These are phyloP conservation scores for Kurtzmaniella quercitrusa DNA, from an alignment of 1,139 yeast genomes.

Conservation along the genomic window DNA sequence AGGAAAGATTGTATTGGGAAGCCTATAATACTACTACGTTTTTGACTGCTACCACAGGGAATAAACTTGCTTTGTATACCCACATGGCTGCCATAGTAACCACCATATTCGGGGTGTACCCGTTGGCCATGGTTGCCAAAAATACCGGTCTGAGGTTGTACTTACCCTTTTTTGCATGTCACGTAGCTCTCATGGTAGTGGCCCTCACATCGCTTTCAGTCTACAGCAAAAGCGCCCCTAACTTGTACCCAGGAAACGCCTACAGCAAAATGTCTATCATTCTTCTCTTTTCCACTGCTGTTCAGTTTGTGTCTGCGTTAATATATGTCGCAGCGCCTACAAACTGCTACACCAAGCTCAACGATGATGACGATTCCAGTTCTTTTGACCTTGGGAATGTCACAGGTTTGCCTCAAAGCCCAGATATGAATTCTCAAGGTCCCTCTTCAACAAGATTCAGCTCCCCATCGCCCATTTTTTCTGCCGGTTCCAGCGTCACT, in stretches of 20 bases:
- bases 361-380: constrained; percentile 5
- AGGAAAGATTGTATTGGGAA: constrained; percentile 76
- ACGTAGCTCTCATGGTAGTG: constrained; percentile 40
- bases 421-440: not conserved
- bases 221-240: constrained; percentile 57
- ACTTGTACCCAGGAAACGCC: constrained; percentile 71
- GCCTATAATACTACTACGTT: constrained; percentile 76
- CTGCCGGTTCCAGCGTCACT: not conserved
- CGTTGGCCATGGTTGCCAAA: constrained; percentile 63
- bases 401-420: not conserved
- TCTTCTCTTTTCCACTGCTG: constrained; percentile 46
- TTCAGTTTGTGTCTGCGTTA: constrained; percentile 53
- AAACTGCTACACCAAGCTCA: not conserved
- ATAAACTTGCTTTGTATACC: constrained; percentile 48
- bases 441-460: constrained; percentile 6
- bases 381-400: constrained; percentile 2
- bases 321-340: constrained; percentile 13
- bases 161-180: constrained; percentile 51
- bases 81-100: constrained; percentile 50
- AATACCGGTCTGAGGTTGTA: constrained; percentile 56
- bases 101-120: constrained; percentile 59
- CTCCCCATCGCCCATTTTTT: not conserved
- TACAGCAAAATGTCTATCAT: constrained; percentile 65
- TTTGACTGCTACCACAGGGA: constrained; percentile 51
- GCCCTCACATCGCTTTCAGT: constrained; percentile 58